A percentile compares a stretch with the other conserved stretches of the same genome.
Conservation (phyloP, 2,329 filamentous ascomycete species). For the Rugonectria rugulosa region DNA sequence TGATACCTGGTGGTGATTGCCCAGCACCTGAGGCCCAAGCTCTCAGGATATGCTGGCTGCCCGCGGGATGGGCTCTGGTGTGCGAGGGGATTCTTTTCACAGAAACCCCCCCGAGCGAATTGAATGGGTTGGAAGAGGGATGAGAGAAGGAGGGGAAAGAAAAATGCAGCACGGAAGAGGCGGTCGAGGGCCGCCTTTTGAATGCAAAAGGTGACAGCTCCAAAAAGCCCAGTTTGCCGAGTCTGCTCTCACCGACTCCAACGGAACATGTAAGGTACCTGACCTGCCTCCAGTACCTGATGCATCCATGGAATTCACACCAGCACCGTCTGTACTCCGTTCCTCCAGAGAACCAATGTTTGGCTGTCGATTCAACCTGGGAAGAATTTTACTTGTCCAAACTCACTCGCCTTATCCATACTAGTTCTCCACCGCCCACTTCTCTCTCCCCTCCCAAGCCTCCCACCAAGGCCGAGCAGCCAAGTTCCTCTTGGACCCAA, state of each 20-base stretch:
- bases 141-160: constrained; percentile 10
- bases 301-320: constrained; percentile 1
- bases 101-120: too few relatives aligned
- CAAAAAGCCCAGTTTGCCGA: constrained; percentile 5
- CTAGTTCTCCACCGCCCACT: neutral
- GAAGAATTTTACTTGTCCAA: neutral
- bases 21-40: constrained; percentile 9
- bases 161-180: constrained; percentile 20
- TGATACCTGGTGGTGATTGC: neutral
- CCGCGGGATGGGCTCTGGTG: too few relatives aligned
- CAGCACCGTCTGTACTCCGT: neutral
- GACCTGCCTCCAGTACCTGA: constrained; percentile 2
- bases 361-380: neutral
- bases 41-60: constrained; percentile 5
- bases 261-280: constrained; percentile 8
- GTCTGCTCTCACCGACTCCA: constrained; percentile 18
- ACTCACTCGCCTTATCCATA: neutral
- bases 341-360: neutral
- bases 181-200: constrained; percentile 24
- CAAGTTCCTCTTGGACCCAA: too few relatives aligned
- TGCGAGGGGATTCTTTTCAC: too few relatives aligned
- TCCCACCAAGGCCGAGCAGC: too few relatives aligned
- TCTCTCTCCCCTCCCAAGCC: too few relatives aligned
- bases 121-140: neutral
- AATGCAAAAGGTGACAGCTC: neutral